Percentiles rank a stretch among this genome's conserved stretches.
phyloP scores from a whole-genome alignment of 805 yeast species.

The Blastobotrys attinorum region DNA sequence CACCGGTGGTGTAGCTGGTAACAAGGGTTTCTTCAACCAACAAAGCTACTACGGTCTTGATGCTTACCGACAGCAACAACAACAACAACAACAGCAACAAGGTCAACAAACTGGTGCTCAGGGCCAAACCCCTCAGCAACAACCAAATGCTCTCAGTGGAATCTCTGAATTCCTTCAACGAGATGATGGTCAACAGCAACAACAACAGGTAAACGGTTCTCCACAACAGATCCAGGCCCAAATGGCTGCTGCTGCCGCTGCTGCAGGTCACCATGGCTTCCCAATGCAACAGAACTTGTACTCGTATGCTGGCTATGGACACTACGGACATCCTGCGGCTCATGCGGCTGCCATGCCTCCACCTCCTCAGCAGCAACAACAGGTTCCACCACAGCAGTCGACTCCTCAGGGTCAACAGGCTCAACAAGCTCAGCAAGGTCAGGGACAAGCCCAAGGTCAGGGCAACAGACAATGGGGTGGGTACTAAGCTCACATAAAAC shows the following conservation, averaged over 20 bases:
- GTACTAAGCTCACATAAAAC: neutral
- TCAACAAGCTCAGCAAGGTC: neutral
- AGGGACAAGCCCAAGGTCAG: no score
- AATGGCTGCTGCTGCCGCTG: constrained; percentile 16
- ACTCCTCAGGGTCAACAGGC: neutral
- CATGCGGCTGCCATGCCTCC: neutral
- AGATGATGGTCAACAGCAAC: constrained; percentile 7
- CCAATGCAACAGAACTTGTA: constrained; percentile 21
- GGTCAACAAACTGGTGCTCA: constrained; percentile 23
- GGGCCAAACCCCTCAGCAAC: constrained; percentile 13
- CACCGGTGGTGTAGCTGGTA: no score
- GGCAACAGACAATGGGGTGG: constrained; percentile 1
- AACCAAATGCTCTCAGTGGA: constrained; percentile 12
- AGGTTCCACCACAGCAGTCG: neutral
- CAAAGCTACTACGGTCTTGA: constrained; percentile 14
- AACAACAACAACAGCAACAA: constrained; percentile 23
- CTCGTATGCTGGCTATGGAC: constrained; percentile 23
- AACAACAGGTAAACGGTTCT: constrained; percentile 10
- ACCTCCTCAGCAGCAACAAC: neutral
- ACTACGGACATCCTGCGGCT: constrained; percentile 15
- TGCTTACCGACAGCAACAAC: constrained; percentile 19
- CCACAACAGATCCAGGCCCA: constrained; percentile 25
- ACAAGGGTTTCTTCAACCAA: constrained; percentile 20
- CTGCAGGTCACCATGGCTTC: constrained; percentile 18
- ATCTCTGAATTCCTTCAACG: constrained; percentile 19